These are phyloP conservation scores for Cytidiella melzeri DNA, from an alignment of 768 basidiomycete species.

Conservation along the genomic window DNA sequence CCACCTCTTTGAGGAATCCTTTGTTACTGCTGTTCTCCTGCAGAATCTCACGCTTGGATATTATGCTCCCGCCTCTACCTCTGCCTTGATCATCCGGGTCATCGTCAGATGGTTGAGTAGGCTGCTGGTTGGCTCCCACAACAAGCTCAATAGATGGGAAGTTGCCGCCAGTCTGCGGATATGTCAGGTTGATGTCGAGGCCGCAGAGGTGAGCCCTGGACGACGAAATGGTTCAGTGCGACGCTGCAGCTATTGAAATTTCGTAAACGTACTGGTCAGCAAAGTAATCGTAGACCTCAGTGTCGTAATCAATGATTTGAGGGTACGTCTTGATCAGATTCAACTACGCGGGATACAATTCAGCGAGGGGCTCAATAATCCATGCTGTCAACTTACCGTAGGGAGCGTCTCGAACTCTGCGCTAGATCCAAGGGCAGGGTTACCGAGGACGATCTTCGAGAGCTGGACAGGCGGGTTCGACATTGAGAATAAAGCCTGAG, in stretches of 20 bases:
- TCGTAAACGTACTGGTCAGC: constrained; percentile 47
- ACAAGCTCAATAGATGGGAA: constrained; percentile 34
- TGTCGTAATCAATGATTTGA: constrained; percentile 69
- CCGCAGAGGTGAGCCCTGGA: constrained; percentile 46
- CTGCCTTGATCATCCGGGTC: background rate
- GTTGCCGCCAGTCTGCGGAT: constrained; percentile 51
- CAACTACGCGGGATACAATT: constrained; percentile 31
- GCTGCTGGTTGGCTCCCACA: background rate
- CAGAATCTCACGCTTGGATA: background rate
- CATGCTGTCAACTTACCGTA: constrained; percentile 35
- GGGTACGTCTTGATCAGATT: constrained; percentile 65
- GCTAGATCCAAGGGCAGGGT: constrained; percentile 51
- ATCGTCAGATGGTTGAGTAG: background rate
- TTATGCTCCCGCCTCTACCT: background rate
- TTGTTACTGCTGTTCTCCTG: background rate
- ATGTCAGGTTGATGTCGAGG: constrained; percentile 61
- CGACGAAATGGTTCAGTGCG: background rate
- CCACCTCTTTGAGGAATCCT: background rate
- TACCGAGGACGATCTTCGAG: constrained; percentile 64
- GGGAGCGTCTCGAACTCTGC: constrained; percentile 48
- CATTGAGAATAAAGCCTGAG: constrained; percentile 63
- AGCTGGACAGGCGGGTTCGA: constrained; percentile 61
- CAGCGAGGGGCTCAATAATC: background rate
- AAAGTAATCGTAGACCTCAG: constrained; percentile 61
- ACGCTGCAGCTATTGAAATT: background rate